Evolutionary conservation across 495 filamentous ascomycete species (phyloP).

Genomic region (Cairneyella variabilis): DNA sequence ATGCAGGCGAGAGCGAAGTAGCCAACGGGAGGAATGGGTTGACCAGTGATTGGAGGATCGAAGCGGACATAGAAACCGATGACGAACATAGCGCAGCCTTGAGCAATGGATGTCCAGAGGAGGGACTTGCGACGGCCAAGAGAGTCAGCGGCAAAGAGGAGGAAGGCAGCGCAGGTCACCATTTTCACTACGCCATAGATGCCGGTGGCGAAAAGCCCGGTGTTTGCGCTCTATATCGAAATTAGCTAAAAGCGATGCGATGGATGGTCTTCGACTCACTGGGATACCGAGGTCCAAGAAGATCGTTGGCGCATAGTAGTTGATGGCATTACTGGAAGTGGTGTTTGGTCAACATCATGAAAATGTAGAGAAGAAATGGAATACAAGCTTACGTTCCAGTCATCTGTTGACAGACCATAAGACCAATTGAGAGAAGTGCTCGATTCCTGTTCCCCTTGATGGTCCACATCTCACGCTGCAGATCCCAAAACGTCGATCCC

Average conservation of each 20-base stretch:
- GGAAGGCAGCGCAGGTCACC: constrained; percentile 56
- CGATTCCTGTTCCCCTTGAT: constrained; percentile 63
- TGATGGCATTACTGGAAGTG: constrained; percentile 40
- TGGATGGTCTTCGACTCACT: constrained; percentile 34
- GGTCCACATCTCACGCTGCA: constrained; percentile 69
- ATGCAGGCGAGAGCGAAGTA: constrained; percentile 69
- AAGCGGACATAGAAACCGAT: constrained; percentile 77
- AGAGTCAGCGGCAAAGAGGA: constrained; percentile 52
- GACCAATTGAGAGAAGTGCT: constrained; percentile 51
- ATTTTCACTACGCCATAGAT: constrained; percentile 64
- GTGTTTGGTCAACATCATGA: not conserved
- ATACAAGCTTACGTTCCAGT: constrained; percentile 19
- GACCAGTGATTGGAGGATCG: constrained; percentile 52
- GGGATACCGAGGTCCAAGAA: constrained; percentile 57
- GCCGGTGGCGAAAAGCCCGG: constrained; percentile 55
- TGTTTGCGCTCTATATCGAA: constrained; percentile 10
- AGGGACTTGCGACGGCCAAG: constrained; percentile 35
- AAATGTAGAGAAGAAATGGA: not conserved
- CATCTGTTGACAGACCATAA: constrained; percentile 65
- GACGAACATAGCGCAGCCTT: constrained; percentile 71
- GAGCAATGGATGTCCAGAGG: constrained; percentile 69
- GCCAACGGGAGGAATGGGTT: constrained; percentile 50
- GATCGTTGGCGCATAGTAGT: constrained; percentile 72
- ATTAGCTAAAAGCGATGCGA: not conserved
- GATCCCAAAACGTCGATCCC: constrained; percentile 45